These are phyloP conservation scores for Solanum rostratum DNA, from an alignment of 257 asterid genomes.

Conservation along the genomic window DNA sequence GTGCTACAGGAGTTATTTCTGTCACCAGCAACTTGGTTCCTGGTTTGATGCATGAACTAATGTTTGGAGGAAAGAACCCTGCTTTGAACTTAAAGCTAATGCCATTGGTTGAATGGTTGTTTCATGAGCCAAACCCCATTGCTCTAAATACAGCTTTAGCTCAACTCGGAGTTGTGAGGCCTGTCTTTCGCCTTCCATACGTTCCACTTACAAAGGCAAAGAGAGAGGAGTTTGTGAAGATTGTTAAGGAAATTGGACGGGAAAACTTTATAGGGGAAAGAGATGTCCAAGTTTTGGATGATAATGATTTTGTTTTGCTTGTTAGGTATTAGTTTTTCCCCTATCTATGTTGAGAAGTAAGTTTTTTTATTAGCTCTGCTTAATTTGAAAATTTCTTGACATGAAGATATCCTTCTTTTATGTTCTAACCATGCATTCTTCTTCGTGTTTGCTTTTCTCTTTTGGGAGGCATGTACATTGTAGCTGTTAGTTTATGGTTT, in stretches of 20 bases:
- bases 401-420: neutral
- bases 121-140: constrained; percentile 65
- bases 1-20: constrained; percentile 67
- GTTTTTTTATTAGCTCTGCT: neutral
- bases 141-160: constrained; percentile 77
- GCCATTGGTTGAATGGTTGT: constrained; percentile 64
- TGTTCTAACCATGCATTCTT: neutral
- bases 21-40: constrained; percentile 86
- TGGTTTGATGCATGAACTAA: constrained; percentile 54
- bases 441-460: neutral
- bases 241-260: constrained; percentile 62
- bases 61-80: constrained; percentile 57
- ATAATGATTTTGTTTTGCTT: constrained; percentile 63
- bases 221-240: constrained; percentile 66
- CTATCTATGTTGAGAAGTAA: neutral
- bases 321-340: constrained; percentile 47
- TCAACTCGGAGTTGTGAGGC: constrained; percentile 82
- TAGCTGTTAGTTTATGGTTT: neutral
- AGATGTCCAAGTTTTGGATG: constrained; percentile 56
- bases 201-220: constrained; percentile 56
- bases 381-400: neutral
- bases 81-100: constrained; percentile 39
- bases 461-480: neutral
- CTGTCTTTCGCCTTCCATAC: constrained; percentile 70
- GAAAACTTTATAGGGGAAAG: constrained; percentile 65